Percentiles rank a stretch among this genome's conserved stretches.
Conservation (phyloP, 2,329 filamentous ascomycete genomes). For the Amylocarpus encephaloides region DNA sequence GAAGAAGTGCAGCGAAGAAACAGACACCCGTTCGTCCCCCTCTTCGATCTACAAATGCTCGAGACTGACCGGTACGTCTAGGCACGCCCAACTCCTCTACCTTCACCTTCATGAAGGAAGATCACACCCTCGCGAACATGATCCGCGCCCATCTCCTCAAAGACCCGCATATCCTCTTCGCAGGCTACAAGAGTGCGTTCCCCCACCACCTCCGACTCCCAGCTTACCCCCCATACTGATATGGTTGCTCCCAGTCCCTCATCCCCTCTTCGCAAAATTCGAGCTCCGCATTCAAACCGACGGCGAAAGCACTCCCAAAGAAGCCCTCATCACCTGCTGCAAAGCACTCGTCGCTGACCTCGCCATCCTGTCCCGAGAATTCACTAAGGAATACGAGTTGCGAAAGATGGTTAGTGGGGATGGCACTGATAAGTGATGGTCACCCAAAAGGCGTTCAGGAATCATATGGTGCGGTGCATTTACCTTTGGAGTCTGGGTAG, state of each 20-base stretch:
- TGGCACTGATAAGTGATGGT: constrained; percentile 5
- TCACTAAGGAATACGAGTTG: constrained; percentile 87
- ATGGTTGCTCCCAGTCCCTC: constrained; percentile 29
- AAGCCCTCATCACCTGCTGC: constrained; percentile 75
- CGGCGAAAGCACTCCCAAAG: constrained; percentile 79
- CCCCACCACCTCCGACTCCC: background rate
- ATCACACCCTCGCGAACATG: constrained; percentile 91
- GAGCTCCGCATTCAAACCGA: constrained; percentile 86
- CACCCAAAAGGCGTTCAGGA: no score
- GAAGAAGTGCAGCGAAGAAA: constrained; percentile 85
- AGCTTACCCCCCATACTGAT: background rate
- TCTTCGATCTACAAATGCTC: background rate
- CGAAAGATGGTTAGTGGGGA: constrained; percentile 67
- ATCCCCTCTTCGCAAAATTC: constrained; percentile 45
- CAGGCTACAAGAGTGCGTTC: constrained; percentile 77
- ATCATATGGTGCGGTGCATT: no score
- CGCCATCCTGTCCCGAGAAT: constrained; percentile 73
- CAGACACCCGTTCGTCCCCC: constrained; percentile 73
- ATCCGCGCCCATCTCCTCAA: constrained; percentile 79
- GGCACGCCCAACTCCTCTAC: constrained; percentile 92
- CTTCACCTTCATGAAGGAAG: constrained; percentile 94
- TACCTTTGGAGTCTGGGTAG: no score
- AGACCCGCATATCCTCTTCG: constrained; percentile 78
- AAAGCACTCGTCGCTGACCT: constrained; percentile 77
- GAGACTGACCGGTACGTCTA: constrained; percentile 32